Conservation (phyloP, 2,329 filamentous ascomycete genomes). For the Coleophoma crateriformis region DNA sequence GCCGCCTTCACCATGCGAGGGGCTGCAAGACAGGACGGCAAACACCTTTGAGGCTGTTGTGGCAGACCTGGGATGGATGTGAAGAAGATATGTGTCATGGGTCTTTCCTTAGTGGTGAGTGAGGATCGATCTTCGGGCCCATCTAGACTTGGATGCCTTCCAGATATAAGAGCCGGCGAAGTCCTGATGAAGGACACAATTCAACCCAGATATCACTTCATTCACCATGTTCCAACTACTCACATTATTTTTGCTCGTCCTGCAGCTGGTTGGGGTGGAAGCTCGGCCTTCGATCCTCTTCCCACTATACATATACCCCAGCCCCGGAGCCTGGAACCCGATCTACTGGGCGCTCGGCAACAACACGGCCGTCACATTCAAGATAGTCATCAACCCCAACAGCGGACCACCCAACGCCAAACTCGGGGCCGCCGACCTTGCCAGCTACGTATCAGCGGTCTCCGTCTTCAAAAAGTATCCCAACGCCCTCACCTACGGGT, state of each 20-base stretch:
- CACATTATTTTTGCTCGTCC: background rate
- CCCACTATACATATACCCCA: conserved; percentile 17
- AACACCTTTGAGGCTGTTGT: too few species aligned
- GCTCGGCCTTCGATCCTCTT: conserved; percentile 7
- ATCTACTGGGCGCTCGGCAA: conserved; percentile 9
- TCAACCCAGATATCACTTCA: too few species aligned
- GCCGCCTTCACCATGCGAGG: too few species aligned
- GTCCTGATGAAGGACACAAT: too few species aligned
- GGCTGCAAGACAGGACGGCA: too few species aligned
- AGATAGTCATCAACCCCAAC: conserved; percentile 17
- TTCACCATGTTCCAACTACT: conserved; percentile 13
- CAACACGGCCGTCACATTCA: conserved; percentile 14
- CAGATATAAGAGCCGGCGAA: too few species aligned
- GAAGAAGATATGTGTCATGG: too few species aligned
- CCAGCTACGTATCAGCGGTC: background rate
- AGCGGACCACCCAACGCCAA: conserved; percentile 16
- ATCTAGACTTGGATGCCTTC: too few species aligned
- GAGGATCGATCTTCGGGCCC: too few species aligned
- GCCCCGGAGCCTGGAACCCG: conserved; percentile 9
- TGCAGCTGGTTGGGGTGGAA: background rate
- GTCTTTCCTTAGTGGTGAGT: too few species aligned
- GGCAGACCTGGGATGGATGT: too few species aligned
- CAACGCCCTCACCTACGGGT: conserved; percentile 1
- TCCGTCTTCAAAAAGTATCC: background rate
- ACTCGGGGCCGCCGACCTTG: background rate